A percentile compares a stretch with the other conserved stretches of the same genome.
These are phyloP conservation scores for Lizonia empirigonia DNA, from an alignment of 2,329 filamentous ascomycete genomes.

Conservation along the genomic window DNA sequence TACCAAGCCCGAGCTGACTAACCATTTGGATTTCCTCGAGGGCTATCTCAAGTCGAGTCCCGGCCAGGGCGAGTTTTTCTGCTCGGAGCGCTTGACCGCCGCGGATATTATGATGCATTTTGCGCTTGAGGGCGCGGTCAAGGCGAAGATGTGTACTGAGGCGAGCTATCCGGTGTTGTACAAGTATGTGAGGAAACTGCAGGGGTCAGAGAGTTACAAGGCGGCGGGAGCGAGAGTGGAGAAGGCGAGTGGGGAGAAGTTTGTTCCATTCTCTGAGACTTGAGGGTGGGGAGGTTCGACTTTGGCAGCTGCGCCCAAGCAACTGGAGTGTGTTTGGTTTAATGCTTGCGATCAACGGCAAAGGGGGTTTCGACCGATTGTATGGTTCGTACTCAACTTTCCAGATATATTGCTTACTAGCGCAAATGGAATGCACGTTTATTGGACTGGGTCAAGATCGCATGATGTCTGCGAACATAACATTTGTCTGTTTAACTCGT, in stretches of 20 bases:
- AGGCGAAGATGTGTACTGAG: slow-evolving; percentile 46
- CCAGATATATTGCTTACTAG: too few species aligned
- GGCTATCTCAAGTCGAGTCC: slow-evolving; percentile 55
- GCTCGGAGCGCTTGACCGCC: slow-evolving; percentile 55
- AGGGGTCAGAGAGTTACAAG: slow-evolving; percentile 54
- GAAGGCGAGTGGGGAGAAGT: slow-evolving; percentile 48
- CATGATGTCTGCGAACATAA: too few species aligned
- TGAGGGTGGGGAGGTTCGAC: neutral
- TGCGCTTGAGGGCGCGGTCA: slow-evolving; percentile 54
- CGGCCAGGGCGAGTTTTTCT: slow-evolving; percentile 57
- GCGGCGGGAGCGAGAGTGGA: slow-evolving; percentile 57
- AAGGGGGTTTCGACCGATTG: too few species aligned
- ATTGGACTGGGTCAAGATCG: too few species aligned
- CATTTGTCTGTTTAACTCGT: too few species aligned
- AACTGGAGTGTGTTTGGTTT: too few species aligned
- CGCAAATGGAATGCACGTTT: too few species aligned
- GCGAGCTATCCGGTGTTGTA: slow-evolving; percentile 55
- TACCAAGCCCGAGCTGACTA: slow-evolving; percentile 55
- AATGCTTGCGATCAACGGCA: too few species aligned
- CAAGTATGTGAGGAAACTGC: slow-evolving; percentile 53
- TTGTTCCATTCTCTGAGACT: slow-evolving; percentile 41
- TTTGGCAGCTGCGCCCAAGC: too few species aligned
- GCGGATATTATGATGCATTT: slow-evolving; percentile 62
- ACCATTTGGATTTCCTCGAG: slow-evolving; percentile 59
- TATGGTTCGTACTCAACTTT: too few species aligned